phyloP scores from a whole-genome alignment of 768 basidiomycete genomes.

The Termitomyces titanicus region DNA sequence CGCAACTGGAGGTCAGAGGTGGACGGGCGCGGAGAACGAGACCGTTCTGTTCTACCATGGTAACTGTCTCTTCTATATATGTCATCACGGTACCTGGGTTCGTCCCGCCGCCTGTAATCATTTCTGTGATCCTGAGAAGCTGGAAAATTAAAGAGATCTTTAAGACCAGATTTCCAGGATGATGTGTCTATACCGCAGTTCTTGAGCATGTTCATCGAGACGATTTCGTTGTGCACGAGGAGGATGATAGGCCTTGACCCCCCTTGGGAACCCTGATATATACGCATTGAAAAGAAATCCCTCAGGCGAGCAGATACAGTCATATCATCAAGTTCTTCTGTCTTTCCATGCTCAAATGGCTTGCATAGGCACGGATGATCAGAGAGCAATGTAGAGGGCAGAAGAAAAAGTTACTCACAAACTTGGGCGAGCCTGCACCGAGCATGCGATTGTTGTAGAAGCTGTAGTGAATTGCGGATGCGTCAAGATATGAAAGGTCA shows the following conservation, averaged over 20 bases:
- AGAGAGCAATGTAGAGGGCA: neutral
- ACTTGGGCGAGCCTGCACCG: constrained; percentile 3
- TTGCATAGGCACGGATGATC: constrained; percentile 2
- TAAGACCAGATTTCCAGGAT: constrained; percentile 39
- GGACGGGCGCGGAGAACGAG: constrained; percentile 19
- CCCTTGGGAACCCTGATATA: neutral
- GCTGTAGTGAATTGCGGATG: constrained; percentile 21
- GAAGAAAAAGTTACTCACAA: constrained; percentile 1
- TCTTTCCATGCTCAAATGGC: constrained; percentile 27
- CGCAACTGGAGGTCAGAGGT: neutral
- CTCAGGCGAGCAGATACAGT: constrained; percentile 17
- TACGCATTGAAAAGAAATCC: constrained; percentile 18
- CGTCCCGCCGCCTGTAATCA: neutral
- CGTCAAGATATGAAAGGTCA: constrained; percentile 11
- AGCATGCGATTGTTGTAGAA: constrained; percentile 16
- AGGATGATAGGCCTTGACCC: constrained; percentile 34
- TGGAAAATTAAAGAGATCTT: constrained; percentile 23
- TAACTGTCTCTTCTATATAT: constrained; percentile 2
- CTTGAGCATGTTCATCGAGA: constrained; percentile 34
- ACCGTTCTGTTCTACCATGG: constrained; percentile 10
- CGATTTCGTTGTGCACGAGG: constrained; percentile 41
- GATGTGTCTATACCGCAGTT: constrained; percentile 38
- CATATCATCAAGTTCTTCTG: constrained; percentile 14
- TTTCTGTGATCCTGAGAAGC: neutral
- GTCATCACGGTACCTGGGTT: neutral